Percentiles rank a stretch among this genome's conserved stretches.
Conservation (phyloP, 2,329 filamentous ascomycete species). For the Fusarium sublunatum region DNA sequence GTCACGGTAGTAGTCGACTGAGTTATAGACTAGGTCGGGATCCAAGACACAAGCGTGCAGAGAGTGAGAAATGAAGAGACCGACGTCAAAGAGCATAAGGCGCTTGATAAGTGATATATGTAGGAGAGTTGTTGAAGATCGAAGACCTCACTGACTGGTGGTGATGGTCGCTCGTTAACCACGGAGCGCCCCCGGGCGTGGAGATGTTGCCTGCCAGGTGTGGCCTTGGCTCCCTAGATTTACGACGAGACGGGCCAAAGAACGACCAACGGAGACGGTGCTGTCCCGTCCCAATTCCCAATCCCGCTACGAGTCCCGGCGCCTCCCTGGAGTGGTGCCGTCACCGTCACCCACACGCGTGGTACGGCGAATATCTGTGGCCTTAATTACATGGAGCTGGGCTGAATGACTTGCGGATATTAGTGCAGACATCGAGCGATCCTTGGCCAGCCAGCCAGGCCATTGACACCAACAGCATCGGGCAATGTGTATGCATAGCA, state of each 20-base stretch:
- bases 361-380: constrained; percentile 41
- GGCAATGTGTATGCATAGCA: constrained; percentile 32
- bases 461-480: constrained; percentile 43
- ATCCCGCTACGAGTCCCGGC: constrained; percentile 40
- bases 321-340: constrained; percentile 40
- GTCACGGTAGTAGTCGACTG: constrained; percentile 37
- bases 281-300: constrained; percentile 26
- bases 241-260: constrained; percentile 43
- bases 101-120: constrained; percentile 32
- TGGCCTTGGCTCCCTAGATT: constrained; percentile 42
- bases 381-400: constrained; percentile 45
- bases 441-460: constrained; percentile 38
- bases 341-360: constrained; percentile 45
- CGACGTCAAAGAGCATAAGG: constrained; percentile 14
- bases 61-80: constrained; percentile 23
- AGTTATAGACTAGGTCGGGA: constrained; percentile 21
- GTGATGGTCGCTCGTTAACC: constrained; percentile 27
- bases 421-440: constrained; percentile 43
- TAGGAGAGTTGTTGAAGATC: constrained; percentile 11
- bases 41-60: constrained; percentile 26
- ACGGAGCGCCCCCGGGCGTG: constrained; percentile 34
- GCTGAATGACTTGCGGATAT: constrained; percentile 47
- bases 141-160: constrained; percentile 7
- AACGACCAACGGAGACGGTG: constrained; percentile 36
- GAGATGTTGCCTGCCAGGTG: constrained; percentile 19